Conservation (phyloP, 2,329 filamentous ascomycete genomes). For the Penicillium rolfsii region DNA sequence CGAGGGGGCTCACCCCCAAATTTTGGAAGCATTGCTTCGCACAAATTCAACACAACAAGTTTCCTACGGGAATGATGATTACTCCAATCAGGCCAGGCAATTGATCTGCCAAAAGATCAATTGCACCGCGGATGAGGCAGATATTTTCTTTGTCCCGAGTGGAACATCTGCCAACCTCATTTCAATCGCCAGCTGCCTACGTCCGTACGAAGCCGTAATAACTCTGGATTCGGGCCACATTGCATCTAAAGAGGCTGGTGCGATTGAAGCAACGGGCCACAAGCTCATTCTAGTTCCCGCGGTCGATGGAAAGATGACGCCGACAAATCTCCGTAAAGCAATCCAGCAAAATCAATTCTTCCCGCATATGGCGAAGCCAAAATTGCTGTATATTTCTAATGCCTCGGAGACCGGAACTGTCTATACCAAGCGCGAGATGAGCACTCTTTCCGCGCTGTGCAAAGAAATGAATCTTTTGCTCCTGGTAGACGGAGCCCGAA, state of each 20-base stretch:
- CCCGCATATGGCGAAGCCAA: conserved; percentile 57
- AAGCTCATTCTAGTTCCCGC: conserved; percentile 56
- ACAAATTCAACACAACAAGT: conserved; percentile 53
- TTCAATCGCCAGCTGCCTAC: conserved; percentile 56
- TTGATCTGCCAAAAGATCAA: conserved; percentile 44
- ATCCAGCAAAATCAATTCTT: conserved; percentile 56
- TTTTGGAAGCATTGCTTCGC: conserved; percentile 52
- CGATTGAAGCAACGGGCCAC: conserved; percentile 56
- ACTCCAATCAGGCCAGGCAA: conserved; percentile 47
- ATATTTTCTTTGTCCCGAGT: conserved; percentile 57
- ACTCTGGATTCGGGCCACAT: conserved; percentile 56
- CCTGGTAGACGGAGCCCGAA: conserved; percentile 55
- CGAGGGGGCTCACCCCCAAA: conserved; percentile 56
- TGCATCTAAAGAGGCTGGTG: conserved; percentile 55
- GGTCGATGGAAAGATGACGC: conserved; percentile 54
- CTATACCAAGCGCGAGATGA: conserved; percentile 51
- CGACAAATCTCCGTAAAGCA: conserved; percentile 47
- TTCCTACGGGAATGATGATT: conserved; percentile 54
- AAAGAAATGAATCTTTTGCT: conserved; percentile 48
- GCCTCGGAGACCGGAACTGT: conserved; percentile 57
- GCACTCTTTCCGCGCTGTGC: conserved; percentile 49
- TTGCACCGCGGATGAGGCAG: conserved; percentile 42
- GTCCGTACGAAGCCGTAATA: conserved; percentile 57
- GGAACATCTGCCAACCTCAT: conserved; percentile 58
- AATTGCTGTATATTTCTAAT: conserved; percentile 58